Conservation (phyloP, 2,329 filamentous ascomycete species). For the Clarireedia paspali region DNA sequence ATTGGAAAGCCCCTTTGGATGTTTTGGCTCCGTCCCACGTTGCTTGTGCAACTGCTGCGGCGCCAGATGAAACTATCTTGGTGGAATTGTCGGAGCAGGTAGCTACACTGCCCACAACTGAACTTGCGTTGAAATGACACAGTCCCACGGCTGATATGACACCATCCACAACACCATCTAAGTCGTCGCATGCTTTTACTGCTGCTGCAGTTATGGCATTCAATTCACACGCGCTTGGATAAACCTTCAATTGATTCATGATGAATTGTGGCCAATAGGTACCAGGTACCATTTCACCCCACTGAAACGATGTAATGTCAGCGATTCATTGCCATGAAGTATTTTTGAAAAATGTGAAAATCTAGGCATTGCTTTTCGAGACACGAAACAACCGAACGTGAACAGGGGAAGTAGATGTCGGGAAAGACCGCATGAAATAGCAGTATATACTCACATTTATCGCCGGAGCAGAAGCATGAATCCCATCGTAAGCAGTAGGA, state of each 20-base stretch:
- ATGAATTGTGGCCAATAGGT: slow-evolving; percentile 16
- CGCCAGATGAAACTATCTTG: not conserved
- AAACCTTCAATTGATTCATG: not conserved
- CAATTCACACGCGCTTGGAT: not conserved
- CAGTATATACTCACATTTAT: slow-evolving; percentile 12
- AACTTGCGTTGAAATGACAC: slow-evolving; percentile 23
- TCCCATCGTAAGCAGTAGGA: slow-evolving; percentile 33
- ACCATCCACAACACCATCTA: slow-evolving; percentile 41
- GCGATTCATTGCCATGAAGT: no score
- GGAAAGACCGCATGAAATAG: no score
- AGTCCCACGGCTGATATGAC: slow-evolving; percentile 33
- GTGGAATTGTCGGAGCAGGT: not conserved
- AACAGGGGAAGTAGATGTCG: no score
- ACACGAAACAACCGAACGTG: no score
- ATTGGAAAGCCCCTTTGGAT: not conserved
- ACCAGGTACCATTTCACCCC: no score
- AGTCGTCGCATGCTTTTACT: slow-evolving; percentile 40
- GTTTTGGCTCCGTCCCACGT: not conserved
- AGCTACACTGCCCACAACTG: not conserved
- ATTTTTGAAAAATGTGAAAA: no score
- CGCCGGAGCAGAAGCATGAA: slow-evolving; percentile 33
- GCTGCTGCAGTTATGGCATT: slow-evolving; percentile 26
- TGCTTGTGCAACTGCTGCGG: not conserved
- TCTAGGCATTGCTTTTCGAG: no score
- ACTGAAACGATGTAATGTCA: no score